phyloP scores from a whole-genome alignment of 148 eudicot genomes.

The Spergularia marina region DNA sequence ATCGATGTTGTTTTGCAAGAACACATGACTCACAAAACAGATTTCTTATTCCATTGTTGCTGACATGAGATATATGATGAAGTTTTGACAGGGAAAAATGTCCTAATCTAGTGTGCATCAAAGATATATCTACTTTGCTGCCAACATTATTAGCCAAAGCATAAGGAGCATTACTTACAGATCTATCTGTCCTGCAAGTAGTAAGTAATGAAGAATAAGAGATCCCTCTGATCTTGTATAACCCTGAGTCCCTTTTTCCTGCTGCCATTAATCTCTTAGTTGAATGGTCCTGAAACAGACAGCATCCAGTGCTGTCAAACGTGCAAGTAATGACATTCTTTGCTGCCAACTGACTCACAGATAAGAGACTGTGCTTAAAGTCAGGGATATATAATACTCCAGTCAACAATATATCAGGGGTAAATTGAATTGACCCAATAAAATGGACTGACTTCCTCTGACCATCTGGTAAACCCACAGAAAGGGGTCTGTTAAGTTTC shows the following conservation, averaged over 20 bases:
- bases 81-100: neutral
- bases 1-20: too few species aligned
- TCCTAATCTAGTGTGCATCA: neutral
- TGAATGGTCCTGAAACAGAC: neutral
- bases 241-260: neutral
- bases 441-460: neutral
- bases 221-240: neutral
- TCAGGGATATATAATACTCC: neutral
- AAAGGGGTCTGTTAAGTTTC: neutral
- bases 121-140: neutral
- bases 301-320: neutral
- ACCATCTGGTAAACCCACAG: neutral
- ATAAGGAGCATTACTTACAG: neutral
- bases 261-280: neutral
- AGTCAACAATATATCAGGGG: neutral
- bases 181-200: rapidly evolving
- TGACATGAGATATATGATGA: too few species aligned
- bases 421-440: neutral
- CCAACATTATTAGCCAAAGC: neutral
- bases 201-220: neutral
- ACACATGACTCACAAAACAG: too few species aligned
- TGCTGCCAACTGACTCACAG: neutral
- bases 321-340: neutral
- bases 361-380: neutral
- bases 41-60: too few species aligned